These are phyloP conservation scores for Tetrastigma voinierianum DNA, from an alignment of 164 flowering plant species.

Conservation along the genomic window DNA sequence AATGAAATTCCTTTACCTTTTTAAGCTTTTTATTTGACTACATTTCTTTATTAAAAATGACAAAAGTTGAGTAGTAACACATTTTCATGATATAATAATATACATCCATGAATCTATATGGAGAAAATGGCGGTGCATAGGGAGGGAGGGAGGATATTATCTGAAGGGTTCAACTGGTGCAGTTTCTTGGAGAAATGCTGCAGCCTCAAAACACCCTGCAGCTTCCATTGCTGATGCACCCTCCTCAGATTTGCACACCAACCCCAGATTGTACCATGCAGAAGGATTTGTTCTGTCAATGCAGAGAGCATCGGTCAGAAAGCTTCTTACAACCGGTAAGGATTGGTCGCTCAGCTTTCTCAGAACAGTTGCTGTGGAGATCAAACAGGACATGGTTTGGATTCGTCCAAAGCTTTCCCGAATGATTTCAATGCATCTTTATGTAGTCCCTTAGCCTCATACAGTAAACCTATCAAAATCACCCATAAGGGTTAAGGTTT, in stretches of 20 bases:
- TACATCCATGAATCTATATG: background rate
- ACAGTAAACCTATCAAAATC: conserved; percentile 53
- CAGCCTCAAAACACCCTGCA: conserved; percentile 82
- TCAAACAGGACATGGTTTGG: conserved; percentile 74
- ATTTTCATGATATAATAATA: background rate
- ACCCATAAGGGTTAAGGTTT: background rate
- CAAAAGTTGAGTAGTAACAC: background rate
- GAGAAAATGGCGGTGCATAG: background rate
- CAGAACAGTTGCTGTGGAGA: conserved; percentile 62
- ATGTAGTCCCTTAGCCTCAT: conserved; percentile 62
- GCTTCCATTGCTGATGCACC: conserved; percentile 55
- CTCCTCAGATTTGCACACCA: conserved; percentile 54
- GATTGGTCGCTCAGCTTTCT: conserved; percentile 45
- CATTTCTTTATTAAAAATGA: background rate
- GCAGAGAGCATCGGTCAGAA: conserved; percentile 69
- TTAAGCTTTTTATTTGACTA: background rate
- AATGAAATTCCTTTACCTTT: background rate
- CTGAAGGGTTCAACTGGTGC: conserved; percentile 89
- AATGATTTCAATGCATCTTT: conserved; percentile 67
- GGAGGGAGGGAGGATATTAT: too few relatives aligned
- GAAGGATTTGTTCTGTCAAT: conserved; percentile 64
- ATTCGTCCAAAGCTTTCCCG: conserved; percentile 68
- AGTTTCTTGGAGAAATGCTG: conserved; percentile 68
- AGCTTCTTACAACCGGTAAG: conserved; percentile 54
- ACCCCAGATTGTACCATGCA: conserved; percentile 90